These are phyloP conservation scores for Phytophthora ramorum DNA, from an alignment of 352 stramenopile genomes.

Conservation along the genomic window DNA sequence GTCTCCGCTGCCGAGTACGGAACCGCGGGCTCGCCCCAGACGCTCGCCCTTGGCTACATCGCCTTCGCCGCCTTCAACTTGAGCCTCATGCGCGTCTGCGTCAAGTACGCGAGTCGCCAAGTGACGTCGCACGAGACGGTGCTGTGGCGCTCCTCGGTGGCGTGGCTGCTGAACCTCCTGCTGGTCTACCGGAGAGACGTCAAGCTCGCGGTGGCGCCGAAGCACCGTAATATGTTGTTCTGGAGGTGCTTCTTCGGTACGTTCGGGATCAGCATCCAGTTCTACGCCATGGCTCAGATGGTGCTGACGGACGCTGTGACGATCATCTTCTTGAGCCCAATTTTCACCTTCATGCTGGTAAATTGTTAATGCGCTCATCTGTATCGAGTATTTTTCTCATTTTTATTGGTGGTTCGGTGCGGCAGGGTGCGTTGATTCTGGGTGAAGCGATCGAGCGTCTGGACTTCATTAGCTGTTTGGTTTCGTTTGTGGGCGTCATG, in stretches of 20 bases:
- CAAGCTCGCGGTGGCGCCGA: conserved; percentile 23
- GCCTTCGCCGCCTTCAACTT: conserved; percentile 60
- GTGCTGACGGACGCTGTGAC: conserved; percentile 73
- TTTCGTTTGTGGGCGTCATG: conserved; percentile 68
- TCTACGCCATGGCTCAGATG: conserved; percentile 79
- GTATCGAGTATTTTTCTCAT: neutral
- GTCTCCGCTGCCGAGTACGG: conserved; percentile 11
- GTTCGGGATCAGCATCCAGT: conserved; percentile 61
- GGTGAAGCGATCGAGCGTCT: conserved; percentile 51
- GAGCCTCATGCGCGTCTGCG: conserved; percentile 58
- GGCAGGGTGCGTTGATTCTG: conserved; percentile 51
- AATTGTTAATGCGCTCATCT: conserved; percentile 5
- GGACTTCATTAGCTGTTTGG: conserved; percentile 52
- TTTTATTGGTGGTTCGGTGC: conserved; percentile 35
- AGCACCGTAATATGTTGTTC: conserved; percentile 39
- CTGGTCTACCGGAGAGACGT: conserved; percentile 34
- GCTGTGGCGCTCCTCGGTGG: conserved; percentile 60
- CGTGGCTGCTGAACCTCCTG: conserved; percentile 55
- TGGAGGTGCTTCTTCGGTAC: conserved; percentile 61
- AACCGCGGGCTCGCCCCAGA: conserved; percentile 14
- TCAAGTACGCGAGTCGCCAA: conserved; percentile 59
- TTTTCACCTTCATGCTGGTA: conserved; percentile 76
- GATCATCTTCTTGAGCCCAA: conserved; percentile 68
- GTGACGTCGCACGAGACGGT: conserved; percentile 63
- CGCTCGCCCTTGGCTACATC: conserved; percentile 47